Conservation (phyloP, 805 yeast genomes). For the Trichomonascus vanleenenianus region DNA sequence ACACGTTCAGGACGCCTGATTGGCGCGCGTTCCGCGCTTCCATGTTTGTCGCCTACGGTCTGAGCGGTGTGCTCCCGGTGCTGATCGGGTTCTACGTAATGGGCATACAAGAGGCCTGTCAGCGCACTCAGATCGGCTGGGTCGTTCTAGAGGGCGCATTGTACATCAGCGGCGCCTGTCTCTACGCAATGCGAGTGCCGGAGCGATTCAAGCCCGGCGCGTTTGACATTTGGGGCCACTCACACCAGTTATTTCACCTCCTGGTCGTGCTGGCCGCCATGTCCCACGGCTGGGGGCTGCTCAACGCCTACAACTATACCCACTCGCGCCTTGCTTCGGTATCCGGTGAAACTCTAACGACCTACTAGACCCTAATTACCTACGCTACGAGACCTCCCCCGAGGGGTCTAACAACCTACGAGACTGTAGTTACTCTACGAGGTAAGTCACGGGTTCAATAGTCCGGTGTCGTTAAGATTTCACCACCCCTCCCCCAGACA, state of each 20-base stretch:
- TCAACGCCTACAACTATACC: constrained; percentile 40
- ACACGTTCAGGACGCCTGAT: constrained; percentile 56
- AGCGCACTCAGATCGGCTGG: constrained; percentile 53
- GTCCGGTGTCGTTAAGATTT: no score
- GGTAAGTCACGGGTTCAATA: no score
- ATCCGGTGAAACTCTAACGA: no score
- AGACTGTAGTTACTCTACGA: no score
- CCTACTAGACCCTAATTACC: no score
- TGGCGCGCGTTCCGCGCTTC: constrained; percentile 74
- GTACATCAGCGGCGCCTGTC: constrained; percentile 69
- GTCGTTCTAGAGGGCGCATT: constrained; percentile 61
- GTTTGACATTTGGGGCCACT: constrained; percentile 67
- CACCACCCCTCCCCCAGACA: no score
- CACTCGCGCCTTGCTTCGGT: constrained; percentile 1
- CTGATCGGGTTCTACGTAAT: constrained; percentile 40
- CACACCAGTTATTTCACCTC: constrained; percentile 79
- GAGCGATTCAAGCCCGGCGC: constrained; percentile 58
- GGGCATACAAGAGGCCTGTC: constrained; percentile 43
- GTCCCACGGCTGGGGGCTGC: constrained; percentile 62
- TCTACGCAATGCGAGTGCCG: constrained; percentile 75
- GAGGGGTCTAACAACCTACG: no score
- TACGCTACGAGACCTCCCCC: no score
- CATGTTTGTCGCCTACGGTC: constrained; percentile 74
- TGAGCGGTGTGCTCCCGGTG: constrained; percentile 69
- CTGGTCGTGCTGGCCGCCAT: constrained; percentile 69